Evolutionary conservation across 202 grass and related monocot species (phyloP), one percentile per base, ranked within the genome.

Genomic region (Elaeis oleifera): DNA sequence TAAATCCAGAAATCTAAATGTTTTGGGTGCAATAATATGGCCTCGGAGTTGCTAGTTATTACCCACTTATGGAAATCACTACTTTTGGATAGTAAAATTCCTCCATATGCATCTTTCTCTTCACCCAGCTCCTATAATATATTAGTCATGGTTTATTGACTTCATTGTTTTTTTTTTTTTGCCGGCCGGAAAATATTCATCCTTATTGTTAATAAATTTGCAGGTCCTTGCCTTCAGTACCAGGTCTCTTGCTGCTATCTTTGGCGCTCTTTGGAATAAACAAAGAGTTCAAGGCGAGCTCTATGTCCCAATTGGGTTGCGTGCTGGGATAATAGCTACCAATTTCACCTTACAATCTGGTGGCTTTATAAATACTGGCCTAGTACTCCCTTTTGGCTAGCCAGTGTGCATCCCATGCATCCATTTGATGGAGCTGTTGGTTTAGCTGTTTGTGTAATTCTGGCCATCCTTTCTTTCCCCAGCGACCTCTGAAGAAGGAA

Each of bases 241-340:
- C 82, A 39, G 94, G 88, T 69, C 85, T 91, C 65, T 72, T 92
- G 57, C 71, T 97, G 65, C 76, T 97, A 72, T 97, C 94, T 60
- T 57, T 97, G 21, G 74, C 76, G 53, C 82, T 86, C 72, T 89
- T 81, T 71, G 94, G 85, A 74, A 81, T 97, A 63, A 91, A 22
- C 85, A 92, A 81, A 85, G 74, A 69, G 83, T 64, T 4, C 49
- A 63, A 28, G 80, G 85, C 53, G 89, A 86, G 63, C 82, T 97
- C 18, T 83, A 83, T 67, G 88, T 83, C 48, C 94, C 94, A 21
- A 86, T 97, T 60, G 94, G 88, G 21, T 23, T 92, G 69, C 88
- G 94, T 26, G 71, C 82, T 49, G 94, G 88, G 79, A 92, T 92
- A 66, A 89, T 92, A 80, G 77, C 71, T 56, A 63, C 84, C 44